A percentile compares a stretch with the other conserved stretches of the same genome.
These are phyloP conservation scores for Gelatoporia subvermispora DNA, from an alignment of 768 basidiomycete species.

Conservation along the genomic window DNA sequence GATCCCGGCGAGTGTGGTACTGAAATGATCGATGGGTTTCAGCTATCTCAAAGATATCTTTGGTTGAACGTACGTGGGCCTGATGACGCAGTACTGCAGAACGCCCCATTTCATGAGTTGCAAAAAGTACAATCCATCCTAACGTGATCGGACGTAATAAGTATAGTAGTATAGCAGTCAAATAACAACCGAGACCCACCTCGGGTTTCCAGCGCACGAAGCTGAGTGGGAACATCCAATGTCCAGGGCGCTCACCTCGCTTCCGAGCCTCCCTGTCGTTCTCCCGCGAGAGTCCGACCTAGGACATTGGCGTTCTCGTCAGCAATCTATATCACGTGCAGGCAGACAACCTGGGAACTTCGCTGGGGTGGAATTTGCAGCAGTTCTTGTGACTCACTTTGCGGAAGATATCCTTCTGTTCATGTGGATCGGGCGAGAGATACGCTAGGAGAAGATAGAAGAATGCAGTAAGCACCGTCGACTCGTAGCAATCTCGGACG, in stretches of 20 bases:
- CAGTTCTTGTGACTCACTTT: conserved; percentile 23
- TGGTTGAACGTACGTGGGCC: conserved; percentile 41
- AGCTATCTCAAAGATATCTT: background rate
- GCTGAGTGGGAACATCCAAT: conserved; percentile 70
- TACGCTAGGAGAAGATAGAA: conserved; percentile 75
- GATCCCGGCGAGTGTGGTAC: conserved; percentile 57
- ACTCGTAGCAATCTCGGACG: conserved; percentile 71
- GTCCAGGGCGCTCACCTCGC: conserved; percentile 41
- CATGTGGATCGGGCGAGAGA: conserved; percentile 56
- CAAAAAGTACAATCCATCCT: conserved; percentile 66
- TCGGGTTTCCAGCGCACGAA: conserved; percentile 58
- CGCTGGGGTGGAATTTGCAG: too few species aligned
- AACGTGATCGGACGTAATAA: background rate
- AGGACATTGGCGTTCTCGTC: background rate
- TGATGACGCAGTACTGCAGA: conserved; percentile 65
- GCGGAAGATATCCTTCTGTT: conserved; percentile 56
- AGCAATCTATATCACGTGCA: too few species aligned
- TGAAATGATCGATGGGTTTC: conserved; percentile 13
- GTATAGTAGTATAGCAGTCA: conserved; percentile 5
- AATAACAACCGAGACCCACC: conserved; percentile 27
- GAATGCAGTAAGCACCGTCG: conserved; percentile 69
- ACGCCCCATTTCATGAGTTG: conserved; percentile 77
- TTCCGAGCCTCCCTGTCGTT: conserved; percentile 40
- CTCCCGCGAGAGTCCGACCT: conserved; percentile 50
- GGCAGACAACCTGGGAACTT: too few species aligned